Base-by-base conservation (phyloP, 2,329 filamentous ascomycete genomes). In the Diaporthe amygdali region DNA sequence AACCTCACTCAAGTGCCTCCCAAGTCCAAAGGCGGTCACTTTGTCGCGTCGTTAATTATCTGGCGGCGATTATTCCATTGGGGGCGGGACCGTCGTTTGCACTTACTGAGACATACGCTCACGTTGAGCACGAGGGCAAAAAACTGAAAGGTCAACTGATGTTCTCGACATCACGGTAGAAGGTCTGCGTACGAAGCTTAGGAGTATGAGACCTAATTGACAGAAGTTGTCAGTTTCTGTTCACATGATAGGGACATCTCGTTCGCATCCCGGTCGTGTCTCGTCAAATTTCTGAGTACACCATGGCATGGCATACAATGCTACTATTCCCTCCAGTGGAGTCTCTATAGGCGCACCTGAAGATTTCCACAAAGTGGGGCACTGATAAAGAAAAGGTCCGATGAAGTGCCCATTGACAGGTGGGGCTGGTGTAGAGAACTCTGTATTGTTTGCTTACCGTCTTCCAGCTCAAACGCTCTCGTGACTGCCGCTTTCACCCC, bases 111-210 rank as follows among this genome's bases (percentile, higher is more conserved):
- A 51, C 44, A 51, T 8, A 27, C 30, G 46, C 66, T 59, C 54
- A 69, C 51, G 22, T 61, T 59, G 54, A 69, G 66, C 44, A 52
- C 37, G 54, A 59, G 30, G 8, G 66, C 32, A 27, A 69, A 69
- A 20, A 69, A 22, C 66, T 69, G 41, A 27, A 12, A 27, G 30
- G 32, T 69, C 66, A 69, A 27, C 20, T 34, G 4, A 51, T 32
- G 39, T 30, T 32, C 37, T n/a, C 30, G 17, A 22, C 4, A 46
- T 54, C n/a, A 37, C 14, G 9, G 3, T n/a, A 25, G 7, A 1
- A 52, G 44, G 49, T n/a, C 41, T 41, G 25, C 66, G 52, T 61
- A 69, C 66, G 46, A 69, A 69, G 27, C 66, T 69, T n/a, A 61
- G 10, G 20, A 37, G 9, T 41, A 69, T 59, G 14, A 69, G 32